Conservation (phyloP, 257 asterid species). For the Euphrasia confusa region DNA sequence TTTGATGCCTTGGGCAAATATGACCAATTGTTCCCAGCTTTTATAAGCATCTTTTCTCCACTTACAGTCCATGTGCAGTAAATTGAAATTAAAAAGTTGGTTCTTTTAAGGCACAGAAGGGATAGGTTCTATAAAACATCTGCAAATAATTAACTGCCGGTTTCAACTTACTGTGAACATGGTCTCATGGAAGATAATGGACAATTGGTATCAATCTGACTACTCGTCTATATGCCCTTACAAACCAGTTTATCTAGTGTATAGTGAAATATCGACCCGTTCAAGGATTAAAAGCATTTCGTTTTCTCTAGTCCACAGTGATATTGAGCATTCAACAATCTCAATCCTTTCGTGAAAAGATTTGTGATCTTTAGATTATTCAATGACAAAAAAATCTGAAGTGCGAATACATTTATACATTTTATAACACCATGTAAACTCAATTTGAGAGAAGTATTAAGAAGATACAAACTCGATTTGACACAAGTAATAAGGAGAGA, state of each 20-base stretch:
- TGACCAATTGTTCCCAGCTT: not conserved
- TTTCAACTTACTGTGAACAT: not conserved
- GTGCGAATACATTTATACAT: not conserved
- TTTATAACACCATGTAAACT: not conserved
- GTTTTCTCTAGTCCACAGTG: not conserved
- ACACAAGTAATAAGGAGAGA: not conserved
- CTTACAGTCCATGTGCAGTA: not conserved
- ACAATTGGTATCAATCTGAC: not conserved
- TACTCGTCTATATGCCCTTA: not conserved
- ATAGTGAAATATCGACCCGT: too few relatives aligned
- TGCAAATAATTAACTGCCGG: not conserved
- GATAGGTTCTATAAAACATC: not conserved
- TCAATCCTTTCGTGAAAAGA: not conserved
- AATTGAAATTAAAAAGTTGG: not conserved
- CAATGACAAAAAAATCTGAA: not conserved
- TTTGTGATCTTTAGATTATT: not conserved
- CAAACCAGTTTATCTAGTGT: too few relatives aligned
- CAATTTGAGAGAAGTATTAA: too few relatives aligned
- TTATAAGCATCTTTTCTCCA: not conserved
- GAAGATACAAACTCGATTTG: not conserved
- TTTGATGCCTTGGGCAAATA: not conserved
- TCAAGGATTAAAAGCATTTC: not conserved
- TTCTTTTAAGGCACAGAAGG: not conserved
- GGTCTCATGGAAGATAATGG: not conserved
- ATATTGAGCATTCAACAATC: not conserved